Evolutionary conservation across 179 eudicot genomes (phyloP), one percentile per base, ranked within the genome.

Genomic region (Dionaea muscipula): DNA sequence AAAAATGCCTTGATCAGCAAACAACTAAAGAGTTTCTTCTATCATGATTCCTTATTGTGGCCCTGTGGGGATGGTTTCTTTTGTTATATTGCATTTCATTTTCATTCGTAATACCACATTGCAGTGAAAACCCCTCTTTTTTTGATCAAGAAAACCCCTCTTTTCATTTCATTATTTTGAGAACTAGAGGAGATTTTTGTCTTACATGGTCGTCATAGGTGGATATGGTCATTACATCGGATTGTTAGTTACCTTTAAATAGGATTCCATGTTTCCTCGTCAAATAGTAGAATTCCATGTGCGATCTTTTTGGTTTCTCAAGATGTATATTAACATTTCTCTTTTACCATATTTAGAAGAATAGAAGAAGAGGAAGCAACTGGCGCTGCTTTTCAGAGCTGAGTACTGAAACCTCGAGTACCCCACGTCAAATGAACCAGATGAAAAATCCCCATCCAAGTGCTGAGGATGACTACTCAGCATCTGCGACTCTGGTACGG

Each of bases 401-500:
- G n/a, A n/a, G n/a, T n/a, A n/a, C n/a, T n/a, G n/a, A n/a, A n/a
- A n/a, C 43, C 47, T 18, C 10, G 19, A 43, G n/a, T 6, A 18
- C 20, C 20, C 21, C 18, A 8, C 47, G n/a, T n/a, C n/a, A 43
- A 43, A 43, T 24, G 53, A 49, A 27, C 31, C 15, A 20, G 51
- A 51, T 51, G 48, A 43, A 44, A 27, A 17, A 47, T 16, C 37
- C 69, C 31, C 23, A 66, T 1, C 8, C 50, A 25, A 26, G 21
- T 37, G 50, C 36, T 21, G 57, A 40, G 54, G 75, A 72, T 27
- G 79, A 75, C 43, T 84, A 80, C 71, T 78, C 94, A 10, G 63
- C 84, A 8, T 66, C 81, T n/a, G 49, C 75, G 41, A 84, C 96
- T 68, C 50, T 75, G 26, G 64, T 70, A 55, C 53, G 62, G 58